These are phyloP conservation scores for Penicillium parvum DNA, from an alignment of 495 filamentous ascomycete species.

Conservation along the genomic window DNA sequence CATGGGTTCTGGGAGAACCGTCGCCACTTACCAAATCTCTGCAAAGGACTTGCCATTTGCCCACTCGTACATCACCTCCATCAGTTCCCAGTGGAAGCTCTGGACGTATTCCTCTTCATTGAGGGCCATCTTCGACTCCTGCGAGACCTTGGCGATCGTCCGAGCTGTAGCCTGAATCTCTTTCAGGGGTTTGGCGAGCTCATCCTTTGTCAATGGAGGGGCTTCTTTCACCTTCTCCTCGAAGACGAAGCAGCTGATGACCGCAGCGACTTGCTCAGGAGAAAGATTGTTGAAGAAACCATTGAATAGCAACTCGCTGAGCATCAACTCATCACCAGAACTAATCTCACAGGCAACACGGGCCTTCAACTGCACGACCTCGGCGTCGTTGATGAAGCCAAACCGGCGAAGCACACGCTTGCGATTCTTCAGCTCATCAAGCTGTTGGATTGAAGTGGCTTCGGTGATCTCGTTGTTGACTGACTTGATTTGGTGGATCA, in stretches of 20 bases:
- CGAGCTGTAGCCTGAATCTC: conserved; percentile 82
- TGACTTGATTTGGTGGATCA: conserved; percentile 72
- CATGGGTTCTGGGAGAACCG: too few species aligned
- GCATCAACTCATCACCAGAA: conserved; percentile 84
- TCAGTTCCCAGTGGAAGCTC: conserved; percentile 84
- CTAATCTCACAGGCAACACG: conserved; percentile 97
- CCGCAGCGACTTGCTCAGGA: conserved; percentile 78
- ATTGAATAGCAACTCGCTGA: conserved; percentile 92
- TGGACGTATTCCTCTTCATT: conserved; percentile 90
- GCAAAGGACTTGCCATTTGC: conserved; percentile 86
- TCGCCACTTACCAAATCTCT: conserved; percentile 96
- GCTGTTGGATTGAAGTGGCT: conserved; percentile 78
- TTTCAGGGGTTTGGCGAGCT: conserved; percentile 76
- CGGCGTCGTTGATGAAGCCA: conserved; percentile 88
- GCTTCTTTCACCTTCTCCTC: conserved; percentile 84
- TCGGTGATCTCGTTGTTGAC: conserved; percentile 81
- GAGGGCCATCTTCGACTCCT: conserved; percentile 84
- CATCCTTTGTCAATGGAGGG: conserved; percentile 61
- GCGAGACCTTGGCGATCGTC: conserved; percentile 83
- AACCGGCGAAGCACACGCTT: conserved; percentile 96
- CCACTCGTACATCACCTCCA: conserved; percentile 96
- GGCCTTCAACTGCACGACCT: conserved; percentile 93
- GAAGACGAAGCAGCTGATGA: conserved; percentile 90
- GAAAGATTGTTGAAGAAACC: conserved; percentile 94
- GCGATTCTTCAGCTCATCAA: conserved; percentile 92